Evolutionary conservation across 108 stramenopile species (phyloP).

Genomic region (Aurantiochytrium sp.): DNA sequence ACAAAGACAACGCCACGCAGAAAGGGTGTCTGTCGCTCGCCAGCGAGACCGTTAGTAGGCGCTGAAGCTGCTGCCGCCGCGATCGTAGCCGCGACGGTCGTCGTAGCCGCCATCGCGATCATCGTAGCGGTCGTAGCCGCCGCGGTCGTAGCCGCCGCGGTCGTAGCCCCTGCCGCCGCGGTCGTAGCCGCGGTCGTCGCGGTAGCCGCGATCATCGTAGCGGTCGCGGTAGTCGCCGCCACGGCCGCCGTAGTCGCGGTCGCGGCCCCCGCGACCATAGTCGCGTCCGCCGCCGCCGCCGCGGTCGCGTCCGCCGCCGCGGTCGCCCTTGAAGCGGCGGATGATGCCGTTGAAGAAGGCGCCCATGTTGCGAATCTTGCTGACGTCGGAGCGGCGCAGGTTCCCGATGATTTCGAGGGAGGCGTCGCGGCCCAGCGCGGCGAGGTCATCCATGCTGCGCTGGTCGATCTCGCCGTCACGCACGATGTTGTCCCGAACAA

Average conservation of each 20-base stretch:
- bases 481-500: not conserved
- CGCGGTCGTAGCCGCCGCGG: not conserved
- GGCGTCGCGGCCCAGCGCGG: not conserved
- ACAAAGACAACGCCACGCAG: too few species aligned
- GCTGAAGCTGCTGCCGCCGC: too few species aligned
- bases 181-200: not conserved
- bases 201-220: not conserved
- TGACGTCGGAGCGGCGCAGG: not conserved
- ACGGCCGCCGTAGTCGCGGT: not conserved
- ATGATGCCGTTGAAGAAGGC: conserved; percentile 10
- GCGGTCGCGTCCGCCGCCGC: not conserved
- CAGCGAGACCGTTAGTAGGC: too few species aligned
- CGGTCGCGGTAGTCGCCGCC: not conserved
- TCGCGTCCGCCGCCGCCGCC: not conserved
- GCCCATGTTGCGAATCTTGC: conserved; percentile 13
- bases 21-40: too few species aligned
- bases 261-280: not conserved
- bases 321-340: not conserved
- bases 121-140: not conserved
- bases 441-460: conserved; percentile 9
- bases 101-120: not conserved
- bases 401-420: not conserved
- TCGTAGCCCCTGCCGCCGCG: not conserved
- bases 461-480: not conserved
- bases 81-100: not conserved